A percentile compares a stretch with the other conserved stretches of the same genome.
Conservation (phyloP, 108 stramenopile genomes). For the Chaetoceros tenuissimus region DNA sequence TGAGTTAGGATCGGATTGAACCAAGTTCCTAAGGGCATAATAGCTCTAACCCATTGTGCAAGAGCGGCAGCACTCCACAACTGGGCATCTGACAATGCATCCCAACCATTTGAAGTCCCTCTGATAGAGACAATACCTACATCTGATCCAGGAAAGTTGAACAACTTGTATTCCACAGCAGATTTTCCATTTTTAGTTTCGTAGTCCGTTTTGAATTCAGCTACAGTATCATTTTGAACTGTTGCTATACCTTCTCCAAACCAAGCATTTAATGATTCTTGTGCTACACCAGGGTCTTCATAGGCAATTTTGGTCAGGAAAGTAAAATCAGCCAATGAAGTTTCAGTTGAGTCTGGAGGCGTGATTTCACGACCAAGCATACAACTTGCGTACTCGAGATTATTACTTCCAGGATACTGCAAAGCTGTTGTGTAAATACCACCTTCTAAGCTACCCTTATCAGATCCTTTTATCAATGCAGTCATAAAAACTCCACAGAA, state of each 20-base stretch:
- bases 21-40: constrained; percentile 51
- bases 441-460: neutral
- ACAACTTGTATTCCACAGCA: constrained; percentile 50
- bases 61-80: constrained; percentile 62
- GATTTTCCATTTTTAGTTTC: constrained; percentile 7
- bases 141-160: constrained; percentile 21
- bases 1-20: constrained; percentile 54
- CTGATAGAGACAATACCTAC: constrained; percentile 54
- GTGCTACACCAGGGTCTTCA: constrained; percentile 28
- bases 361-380: neutral
- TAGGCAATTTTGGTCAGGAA: constrained; percentile 35
- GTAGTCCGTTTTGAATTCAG: constrained; percentile 20
- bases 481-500: neutral
- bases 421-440: constrained; percentile 10
- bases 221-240: constrained; percentile 42
- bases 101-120: constrained; percentile 62
- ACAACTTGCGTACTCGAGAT: constrained; percentile 9
- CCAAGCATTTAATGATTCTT: constrained; percentile 33
- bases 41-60: constrained; percentile 45
- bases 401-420: constrained; percentile 10
- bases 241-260: constrained; percentile 41
- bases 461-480: neutral
- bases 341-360: constrained; percentile 4
- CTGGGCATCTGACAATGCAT: constrained; percentile 62
- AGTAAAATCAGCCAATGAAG: constrained; percentile 45